Evolutionary conservation across 495 filamentous ascomycete species (phyloP).

Genomic region (Pseudomonodictys pantanalensis): DNA sequence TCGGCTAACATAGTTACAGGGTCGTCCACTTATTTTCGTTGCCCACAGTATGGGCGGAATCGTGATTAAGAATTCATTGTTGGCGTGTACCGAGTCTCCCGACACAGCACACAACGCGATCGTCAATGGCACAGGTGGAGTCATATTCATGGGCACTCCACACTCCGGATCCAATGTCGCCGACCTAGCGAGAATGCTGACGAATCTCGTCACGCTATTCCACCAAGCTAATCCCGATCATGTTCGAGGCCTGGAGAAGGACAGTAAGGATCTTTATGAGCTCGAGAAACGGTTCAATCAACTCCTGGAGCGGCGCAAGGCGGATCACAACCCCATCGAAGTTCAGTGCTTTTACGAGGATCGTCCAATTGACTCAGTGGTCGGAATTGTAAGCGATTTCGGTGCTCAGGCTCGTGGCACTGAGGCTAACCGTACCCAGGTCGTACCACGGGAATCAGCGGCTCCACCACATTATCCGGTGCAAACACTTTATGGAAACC

Average conservation of each 20-base stretch:
- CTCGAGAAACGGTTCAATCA: too few species aligned
- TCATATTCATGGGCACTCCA: slow-evolving; percentile 34
- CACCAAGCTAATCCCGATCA: too few species aligned
- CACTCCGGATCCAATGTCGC: slow-evolving; percentile 36
- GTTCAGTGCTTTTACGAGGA: too few species aligned
- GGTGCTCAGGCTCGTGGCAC: too few species aligned
- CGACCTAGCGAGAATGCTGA: slow-evolving; percentile 28
- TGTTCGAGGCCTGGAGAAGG: too few species aligned
- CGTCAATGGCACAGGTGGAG: slow-evolving; percentile 25
- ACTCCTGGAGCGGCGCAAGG: too few species aligned
- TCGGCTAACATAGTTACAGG: too few species aligned
- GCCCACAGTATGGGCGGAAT: slow-evolving; percentile 34
- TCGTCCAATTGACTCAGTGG: too few species aligned
- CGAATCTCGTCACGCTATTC: slow-evolving; percentile 41
- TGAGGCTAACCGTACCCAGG: slow-evolving; percentile 26
- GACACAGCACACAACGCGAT: slow-evolving; percentile 28
- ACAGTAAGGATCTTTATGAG: too few species aligned
- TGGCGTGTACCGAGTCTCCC: neutral
- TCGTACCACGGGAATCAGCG: slow-evolving; percentile 43
- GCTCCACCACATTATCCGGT: slow-evolving; percentile 35
- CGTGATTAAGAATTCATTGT: slow-evolving; percentile 24
- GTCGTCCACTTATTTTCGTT: slow-evolving; percentile 34
- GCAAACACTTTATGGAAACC: slow-evolving; percentile 42
- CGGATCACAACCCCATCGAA: too few species aligned
- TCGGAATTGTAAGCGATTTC: too few species aligned